Evolutionary conservation across 169 alveolate genomes (phyloP).

Genomic region (Theileria equi): DNA sequence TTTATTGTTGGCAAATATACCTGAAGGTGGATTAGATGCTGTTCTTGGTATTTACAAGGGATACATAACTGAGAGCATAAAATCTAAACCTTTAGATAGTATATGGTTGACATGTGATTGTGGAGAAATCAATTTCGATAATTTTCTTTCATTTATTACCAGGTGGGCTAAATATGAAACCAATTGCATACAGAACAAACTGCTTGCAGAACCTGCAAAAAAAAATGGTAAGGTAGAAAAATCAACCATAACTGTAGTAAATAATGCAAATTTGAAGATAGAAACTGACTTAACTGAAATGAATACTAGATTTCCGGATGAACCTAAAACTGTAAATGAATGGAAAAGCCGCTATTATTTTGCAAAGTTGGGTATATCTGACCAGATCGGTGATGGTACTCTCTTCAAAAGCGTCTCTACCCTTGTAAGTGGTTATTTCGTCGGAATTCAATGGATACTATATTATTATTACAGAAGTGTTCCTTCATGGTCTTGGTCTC

Average conservation of each 20-base stretch:
- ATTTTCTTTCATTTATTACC: slow-evolving; percentile 24
- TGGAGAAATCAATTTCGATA: slow-evolving; percentile 55
- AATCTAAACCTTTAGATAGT: slow-evolving; percentile 12
- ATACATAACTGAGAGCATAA: slow-evolving; percentile 35
- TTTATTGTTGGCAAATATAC: slow-evolving; percentile 51
- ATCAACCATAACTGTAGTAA: slow-evolving; percentile 37
- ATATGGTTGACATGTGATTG: slow-evolving; percentile 56
- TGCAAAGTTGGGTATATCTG: slow-evolving; percentile 74
- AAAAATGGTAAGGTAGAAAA: neutral
- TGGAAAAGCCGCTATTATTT: slow-evolving; percentile 62
- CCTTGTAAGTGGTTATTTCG: slow-evolving; percentile 85
- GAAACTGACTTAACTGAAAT: slow-evolving; percentile 54
- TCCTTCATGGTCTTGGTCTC: slow-evolving; percentile 94
- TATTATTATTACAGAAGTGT: slow-evolving; percentile 92
- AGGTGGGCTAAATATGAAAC: slow-evolving; percentile 25
- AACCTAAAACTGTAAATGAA: slow-evolving; percentile 51
- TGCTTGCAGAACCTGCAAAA: slow-evolving; percentile 4
- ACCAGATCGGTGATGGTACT: slow-evolving; percentile 75
- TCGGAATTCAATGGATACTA: slow-evolving; percentile 95
- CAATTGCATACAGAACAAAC: slow-evolving; percentile 10
- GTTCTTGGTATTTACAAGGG: slow-evolving; percentile 45
- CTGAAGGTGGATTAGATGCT: slow-evolving; percentile 58
- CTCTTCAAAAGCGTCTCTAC: slow-evolving; percentile 71
- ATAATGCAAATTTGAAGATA: slow-evolving; percentile 42
- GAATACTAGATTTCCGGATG: slow-evolving; percentile 50